Evolutionary conservation across 2,329 filamentous ascomycete species (phyloP).

Genomic region (Zasmidium angulare): DNA sequence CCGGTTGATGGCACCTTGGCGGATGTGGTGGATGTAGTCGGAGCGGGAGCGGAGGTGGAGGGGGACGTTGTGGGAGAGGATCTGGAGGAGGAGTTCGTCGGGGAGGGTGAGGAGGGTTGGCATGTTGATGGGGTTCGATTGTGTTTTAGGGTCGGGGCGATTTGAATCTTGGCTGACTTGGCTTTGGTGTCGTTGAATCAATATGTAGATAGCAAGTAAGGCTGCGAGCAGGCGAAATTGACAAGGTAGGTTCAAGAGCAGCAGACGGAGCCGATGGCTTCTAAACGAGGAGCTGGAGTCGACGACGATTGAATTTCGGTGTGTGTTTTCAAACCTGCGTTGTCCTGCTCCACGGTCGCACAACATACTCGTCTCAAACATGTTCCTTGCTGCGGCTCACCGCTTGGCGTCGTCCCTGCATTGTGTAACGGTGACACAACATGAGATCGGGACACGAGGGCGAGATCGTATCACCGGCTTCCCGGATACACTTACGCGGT

Average conservation of each 20-base stretch:
- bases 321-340: too few relatives aligned
- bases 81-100: constrained; percentile 9
- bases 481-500: too few relatives aligned
- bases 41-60: neutral
- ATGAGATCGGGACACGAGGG: neutral
- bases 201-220: too few relatives aligned
- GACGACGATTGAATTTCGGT: too few relatives aligned
- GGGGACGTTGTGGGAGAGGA: constrained; percentile 12
- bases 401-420: neutral
- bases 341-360: neutral
- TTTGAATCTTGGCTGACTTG: too few relatives aligned
- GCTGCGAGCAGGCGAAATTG: too few relatives aligned
- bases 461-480: neutral
- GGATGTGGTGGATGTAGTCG: constrained; percentile 6
- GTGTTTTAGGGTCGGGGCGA: too few relatives aligned
- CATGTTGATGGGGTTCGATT: constrained; percentile 3
- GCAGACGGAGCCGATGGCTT: too few relatives aligned
- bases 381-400: neutral
- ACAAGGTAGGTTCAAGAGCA: too few relatives aligned
- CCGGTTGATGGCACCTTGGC: neutral
- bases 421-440: neutral
- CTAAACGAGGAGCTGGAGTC: too few relatives aligned
- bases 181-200: too few relatives aligned
- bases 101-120: constrained; percentile 6
- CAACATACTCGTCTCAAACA: neutral